These are phyloP conservation scores for Paramecium pentaurelia DNA, from an alignment of 73 alveolate genomes.

Conservation along the genomic window DNA sequence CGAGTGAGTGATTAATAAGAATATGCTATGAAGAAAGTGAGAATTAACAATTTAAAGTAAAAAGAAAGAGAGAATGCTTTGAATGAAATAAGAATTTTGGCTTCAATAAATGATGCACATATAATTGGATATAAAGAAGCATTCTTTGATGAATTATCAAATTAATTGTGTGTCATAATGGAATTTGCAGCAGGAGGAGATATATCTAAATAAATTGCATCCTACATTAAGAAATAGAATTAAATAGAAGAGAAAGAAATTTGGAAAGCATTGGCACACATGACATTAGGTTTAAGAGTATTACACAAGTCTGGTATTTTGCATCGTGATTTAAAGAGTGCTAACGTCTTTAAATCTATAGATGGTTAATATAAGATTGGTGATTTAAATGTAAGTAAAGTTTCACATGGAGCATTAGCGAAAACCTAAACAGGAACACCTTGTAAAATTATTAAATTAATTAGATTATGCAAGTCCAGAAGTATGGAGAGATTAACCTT, in stretches of 20 bases:
- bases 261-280: conserved; percentile 77
- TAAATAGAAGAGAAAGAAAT: conserved; percentile 67
- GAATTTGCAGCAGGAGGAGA: conserved; percentile 82
- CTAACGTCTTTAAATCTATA: conserved; percentile 69
- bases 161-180: conserved; percentile 68
- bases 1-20: conserved; percentile 66
- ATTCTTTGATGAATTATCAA: conserved; percentile 63
- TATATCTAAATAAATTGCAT: conserved; percentile 65
- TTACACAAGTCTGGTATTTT: conserved; percentile 65
- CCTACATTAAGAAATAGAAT: conserved; percentile 56
- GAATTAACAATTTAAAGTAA: conserved; percentile 56
- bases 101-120: conserved; percentile 63
- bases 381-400: conserved; percentile 36
- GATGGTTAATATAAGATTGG: conserved; percentile 65
- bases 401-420: conserved; percentile 42
- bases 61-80: conserved; percentile 78
- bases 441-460: neutral
- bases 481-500: conserved; percentile 74
- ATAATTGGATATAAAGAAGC: conserved; percentile 74
- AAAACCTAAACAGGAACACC: conserved; percentile 51
- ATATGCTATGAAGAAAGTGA: conserved; percentile 76
- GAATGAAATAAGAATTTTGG: conserved; percentile 82
- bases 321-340: conserved; percentile 78
- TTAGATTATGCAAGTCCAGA: conserved; percentile 76
- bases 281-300: conserved; percentile 67